phyloP scores from a whole-genome alignment of 768 basidiomycete genomes.

The Russula vinacea region DNA sequence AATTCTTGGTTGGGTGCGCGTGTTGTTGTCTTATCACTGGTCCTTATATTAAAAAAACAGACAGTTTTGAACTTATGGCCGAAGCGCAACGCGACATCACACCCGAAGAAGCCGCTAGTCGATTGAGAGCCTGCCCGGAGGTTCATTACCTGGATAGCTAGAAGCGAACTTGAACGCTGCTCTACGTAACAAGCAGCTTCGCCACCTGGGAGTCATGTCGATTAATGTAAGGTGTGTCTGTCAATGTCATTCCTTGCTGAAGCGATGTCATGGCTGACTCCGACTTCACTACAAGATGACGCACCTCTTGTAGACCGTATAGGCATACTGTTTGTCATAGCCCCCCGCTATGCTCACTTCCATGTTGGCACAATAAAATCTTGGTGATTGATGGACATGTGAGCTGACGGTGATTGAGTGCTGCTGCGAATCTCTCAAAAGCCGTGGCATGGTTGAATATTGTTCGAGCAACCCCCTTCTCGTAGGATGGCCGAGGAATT shows the following conservation, averaged over 20 bases:
- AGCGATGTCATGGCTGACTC: not conserved
- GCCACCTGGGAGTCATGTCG: not conserved
- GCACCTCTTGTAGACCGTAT: not conserved
- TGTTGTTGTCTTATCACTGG: too few species aligned
- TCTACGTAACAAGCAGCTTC: not conserved
- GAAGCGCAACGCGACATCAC: constrained; percentile 89
- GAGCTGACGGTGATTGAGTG: constrained; percentile 9
- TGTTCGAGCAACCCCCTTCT: not conserved
- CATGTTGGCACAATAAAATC: constrained; percentile 1
- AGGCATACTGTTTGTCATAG: not conserved
- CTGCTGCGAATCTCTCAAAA: not conserved
- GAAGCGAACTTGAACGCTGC: not conserved
- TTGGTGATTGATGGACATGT: constrained; percentile 4
- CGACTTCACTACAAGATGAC: not conserved
- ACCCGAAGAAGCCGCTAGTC: constrained; percentile 77
- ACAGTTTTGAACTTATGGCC: constrained; percentile 47
- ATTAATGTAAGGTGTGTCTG: not conserved
- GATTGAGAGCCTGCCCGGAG: constrained; percentile 52
- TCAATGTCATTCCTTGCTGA: not conserved
- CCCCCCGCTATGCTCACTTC: not conserved
- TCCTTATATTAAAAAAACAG: too few species aligned
- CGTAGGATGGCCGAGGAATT: constrained; percentile 23
- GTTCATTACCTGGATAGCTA: constrained; percentile 52
- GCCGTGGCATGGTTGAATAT: not conserved
- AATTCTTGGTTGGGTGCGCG: too few species aligned